Conservation (phyloP, 495 filamentous ascomycete genomes). For the Chaetomium cochliodes region DNA sequence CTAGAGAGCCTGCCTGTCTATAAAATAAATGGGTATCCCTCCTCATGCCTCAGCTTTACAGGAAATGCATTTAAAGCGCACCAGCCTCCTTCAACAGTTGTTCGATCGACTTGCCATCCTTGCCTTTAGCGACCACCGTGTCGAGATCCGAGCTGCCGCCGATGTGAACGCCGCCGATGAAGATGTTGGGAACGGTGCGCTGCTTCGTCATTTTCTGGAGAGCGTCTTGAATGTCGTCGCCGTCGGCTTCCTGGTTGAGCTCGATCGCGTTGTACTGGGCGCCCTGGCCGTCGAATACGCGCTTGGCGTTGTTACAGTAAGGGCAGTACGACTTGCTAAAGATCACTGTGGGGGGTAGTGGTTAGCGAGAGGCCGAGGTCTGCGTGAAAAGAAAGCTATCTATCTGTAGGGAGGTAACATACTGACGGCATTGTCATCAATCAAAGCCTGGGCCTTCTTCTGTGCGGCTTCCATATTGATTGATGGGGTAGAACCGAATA, state of each 20-base stretch:
- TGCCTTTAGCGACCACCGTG: constrained; percentile 40
- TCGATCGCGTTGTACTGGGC: constrained; percentile 77
- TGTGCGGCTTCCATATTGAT: constrained; percentile 80
- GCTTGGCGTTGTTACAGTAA: constrained; percentile 83
- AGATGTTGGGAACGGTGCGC: constrained; percentile 91
- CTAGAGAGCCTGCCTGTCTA: background rate
- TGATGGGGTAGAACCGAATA: constrained; percentile 61
- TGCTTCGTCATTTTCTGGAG: constrained; percentile 78
- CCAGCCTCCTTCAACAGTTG: constrained; percentile 40
- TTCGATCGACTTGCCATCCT: constrained; percentile 44
- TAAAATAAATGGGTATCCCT: constrained; percentile 13
- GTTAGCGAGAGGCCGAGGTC: background rate
- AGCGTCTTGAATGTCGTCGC: constrained; percentile 76
- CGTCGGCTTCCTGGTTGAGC: constrained; percentile 83
- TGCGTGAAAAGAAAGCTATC: background rate
- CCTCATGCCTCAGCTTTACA: background rate
- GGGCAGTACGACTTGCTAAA: constrained; percentile 98
- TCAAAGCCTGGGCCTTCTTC: constrained; percentile 79
- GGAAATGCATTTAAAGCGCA: constrained; percentile 33
- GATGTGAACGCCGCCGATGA: constrained; percentile 85
- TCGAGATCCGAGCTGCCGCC: constrained; percentile 96
- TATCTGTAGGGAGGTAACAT: constrained; percentile 36
- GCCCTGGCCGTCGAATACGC: constrained; percentile 61
- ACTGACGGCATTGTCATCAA: constrained; percentile 91
- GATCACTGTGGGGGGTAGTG: constrained; percentile 56